Conservation (phyloP, 352 stramenopile genomes). For the Phytophthora brassicae region DNA sequence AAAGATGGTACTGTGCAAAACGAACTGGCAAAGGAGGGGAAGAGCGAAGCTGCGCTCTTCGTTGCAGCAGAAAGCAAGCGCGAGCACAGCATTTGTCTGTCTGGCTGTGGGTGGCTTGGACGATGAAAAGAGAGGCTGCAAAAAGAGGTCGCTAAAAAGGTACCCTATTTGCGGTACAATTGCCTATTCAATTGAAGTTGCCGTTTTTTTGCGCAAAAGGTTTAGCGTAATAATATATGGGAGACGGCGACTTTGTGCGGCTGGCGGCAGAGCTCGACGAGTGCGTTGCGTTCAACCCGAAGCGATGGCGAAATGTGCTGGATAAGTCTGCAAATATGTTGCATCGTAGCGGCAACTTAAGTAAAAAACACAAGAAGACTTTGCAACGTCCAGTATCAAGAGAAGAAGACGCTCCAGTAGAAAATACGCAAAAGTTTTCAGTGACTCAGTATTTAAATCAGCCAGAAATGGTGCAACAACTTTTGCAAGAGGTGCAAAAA, state of each 20-base stretch:
- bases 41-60: constrained; percentile 40
- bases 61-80: constrained; percentile 33
- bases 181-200: constrained; percentile 15
- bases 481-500: constrained; percentile 26
- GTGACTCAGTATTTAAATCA: constrained; percentile 50
- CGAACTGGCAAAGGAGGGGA: constrained; percentile 31
- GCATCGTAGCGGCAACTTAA: not conserved
- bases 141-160: not conserved
- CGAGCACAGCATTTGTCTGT: constrained; percentile 38
- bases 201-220: not conserved
- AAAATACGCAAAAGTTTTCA: constrained; percentile 11
- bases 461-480: constrained; percentile 34
- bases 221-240: too few relatives aligned
- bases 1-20: not conserved
- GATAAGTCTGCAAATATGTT: constrained; percentile 39
- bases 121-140: constrained; percentile 19
- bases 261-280: constrained; percentile 46
- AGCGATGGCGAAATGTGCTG: constrained; percentile 53
- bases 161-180: not conserved
- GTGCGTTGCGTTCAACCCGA: constrained; percentile 63
- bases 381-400: constrained; percentile 21
- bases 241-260: constrained; percentile 40
- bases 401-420: constrained; percentile 32
- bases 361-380: not conserved
- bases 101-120: constrained; percentile 12